Evolutionary conservation across 495 filamentous ascomycete genomes (phyloP).

Genomic region (Hyaloscypha bicolor): DNA sequence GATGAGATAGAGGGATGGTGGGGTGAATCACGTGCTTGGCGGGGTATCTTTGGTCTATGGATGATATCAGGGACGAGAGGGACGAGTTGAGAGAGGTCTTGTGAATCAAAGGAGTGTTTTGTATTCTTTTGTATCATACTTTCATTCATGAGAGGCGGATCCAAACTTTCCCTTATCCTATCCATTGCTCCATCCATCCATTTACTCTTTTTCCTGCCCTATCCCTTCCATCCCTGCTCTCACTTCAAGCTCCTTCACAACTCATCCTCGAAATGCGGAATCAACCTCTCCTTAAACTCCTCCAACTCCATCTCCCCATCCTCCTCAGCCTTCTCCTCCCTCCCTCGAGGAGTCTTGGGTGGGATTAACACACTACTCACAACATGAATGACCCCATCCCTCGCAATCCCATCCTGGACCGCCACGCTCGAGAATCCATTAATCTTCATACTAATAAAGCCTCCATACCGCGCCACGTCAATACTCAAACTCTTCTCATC

Average conservation of each 20-base stretch:
- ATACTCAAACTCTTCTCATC: conserved; percentile 59
- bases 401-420: conserved; percentile 66
- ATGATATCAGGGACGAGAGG: background rate
- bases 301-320: conserved; percentile 62
- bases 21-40: conserved; percentile 3
- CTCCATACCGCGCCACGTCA: conserved; percentile 65
- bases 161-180: no score
- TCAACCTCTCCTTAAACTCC: conserved; percentile 50
- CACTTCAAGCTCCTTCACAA: conserved; percentile 19
- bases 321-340: conserved; percentile 38
- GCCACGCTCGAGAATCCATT: conserved; percentile 66
- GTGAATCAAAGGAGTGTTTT: no score
- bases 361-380: conserved; percentile 72
- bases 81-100: no score
- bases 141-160: no score
- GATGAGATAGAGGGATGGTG: background rate
- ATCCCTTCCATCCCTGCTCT: background rate
- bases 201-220: background rate
- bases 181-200: background rate
- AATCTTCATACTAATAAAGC: conserved; percentile 66
- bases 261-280: conserved; percentile 26
- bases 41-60: background rate
- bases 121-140: no score
- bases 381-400: conserved; percentile 78
- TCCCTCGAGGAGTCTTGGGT: conserved; percentile 52